Percentiles rank a stretch among this genome's conserved stretches.
Conservation (phyloP, 306 rosid species). For the Fagus sylvatica region DNA sequence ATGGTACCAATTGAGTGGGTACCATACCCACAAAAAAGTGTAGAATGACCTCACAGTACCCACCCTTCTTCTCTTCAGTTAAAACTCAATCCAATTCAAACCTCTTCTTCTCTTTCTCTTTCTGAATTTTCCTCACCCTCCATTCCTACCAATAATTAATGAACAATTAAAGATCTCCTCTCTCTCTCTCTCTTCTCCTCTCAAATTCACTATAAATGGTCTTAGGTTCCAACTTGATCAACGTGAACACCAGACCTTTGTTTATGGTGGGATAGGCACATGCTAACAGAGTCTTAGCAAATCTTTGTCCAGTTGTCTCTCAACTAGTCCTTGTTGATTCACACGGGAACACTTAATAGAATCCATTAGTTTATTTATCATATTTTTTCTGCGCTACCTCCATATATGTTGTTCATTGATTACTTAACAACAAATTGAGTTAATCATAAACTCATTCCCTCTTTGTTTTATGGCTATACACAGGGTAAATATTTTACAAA, state of each 20-base stretch:
- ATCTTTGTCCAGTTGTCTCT: not conserved
- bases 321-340: no score
- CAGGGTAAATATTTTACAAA: no score
- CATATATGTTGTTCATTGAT: no score
- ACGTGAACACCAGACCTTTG: not conserved
- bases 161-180: not conserved
- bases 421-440: not conserved
- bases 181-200: slow-evolving; percentile 9
- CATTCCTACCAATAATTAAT: not conserved
- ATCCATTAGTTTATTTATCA: not conserved
- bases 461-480: not conserved
- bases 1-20: no score
- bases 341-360: no score
- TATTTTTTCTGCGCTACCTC: not conserved
- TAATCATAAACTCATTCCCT: not conserved
- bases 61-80: not conserved
- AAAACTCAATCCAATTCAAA: slow-evolving; percentile 8
- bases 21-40: no score
- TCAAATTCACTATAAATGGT: slow-evolving; percentile 1
- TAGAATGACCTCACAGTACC: no score
- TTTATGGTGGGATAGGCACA: not conserved
- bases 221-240: not conserved
- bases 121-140: not conserved
- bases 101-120: slow-evolving; percentile 1
- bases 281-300: not conserved